A percentile compares a stretch with the other conserved stretches of the same genome.
These are phyloP conservation scores for Yarrowia divulgata DNA, from an alignment of 805 yeast genomes.

Conservation along the genomic window DNA sequence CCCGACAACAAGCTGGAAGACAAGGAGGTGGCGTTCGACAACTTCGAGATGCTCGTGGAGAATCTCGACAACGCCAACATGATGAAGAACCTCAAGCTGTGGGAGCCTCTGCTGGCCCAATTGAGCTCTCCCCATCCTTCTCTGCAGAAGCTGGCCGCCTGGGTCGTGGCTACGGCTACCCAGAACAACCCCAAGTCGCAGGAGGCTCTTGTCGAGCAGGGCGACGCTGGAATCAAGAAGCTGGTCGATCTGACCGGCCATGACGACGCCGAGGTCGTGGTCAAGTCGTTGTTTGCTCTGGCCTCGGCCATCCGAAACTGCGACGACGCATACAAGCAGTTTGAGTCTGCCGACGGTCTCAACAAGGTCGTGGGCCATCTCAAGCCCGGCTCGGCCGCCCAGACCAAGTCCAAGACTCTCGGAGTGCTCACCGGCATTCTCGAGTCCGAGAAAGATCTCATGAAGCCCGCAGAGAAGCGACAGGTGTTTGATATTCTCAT, in stretches of 20 bases:
- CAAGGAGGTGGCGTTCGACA: constrained; percentile 80
- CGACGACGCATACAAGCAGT: constrained; percentile 60
- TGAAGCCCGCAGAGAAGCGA: constrained; percentile 40
- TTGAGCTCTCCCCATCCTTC: constrained; percentile 56
- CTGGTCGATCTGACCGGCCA: constrained; percentile 47
- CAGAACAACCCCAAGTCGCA: constrained; percentile 88
- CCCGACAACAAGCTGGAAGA: constrained; percentile 67
- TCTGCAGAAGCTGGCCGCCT: constrained; percentile 66
- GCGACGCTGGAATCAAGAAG: constrained; percentile 46
- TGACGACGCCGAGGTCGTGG: constrained; percentile 47
- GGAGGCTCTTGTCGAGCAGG: constrained; percentile 57
- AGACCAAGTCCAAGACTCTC: constrained; percentile 41
- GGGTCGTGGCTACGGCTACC: constrained; percentile 87
- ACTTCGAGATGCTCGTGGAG: constrained; percentile 92
- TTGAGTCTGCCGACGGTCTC: constrained; percentile 71
- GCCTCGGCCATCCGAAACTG: constrained; percentile 77
- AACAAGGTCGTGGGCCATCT: constrained; percentile 52
- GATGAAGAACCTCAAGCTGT: constrained; percentile 79
- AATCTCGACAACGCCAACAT: constrained; percentile 94
- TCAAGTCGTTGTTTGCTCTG: constrained; percentile 80
- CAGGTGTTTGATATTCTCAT: constrained; percentile 40
- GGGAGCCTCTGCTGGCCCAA: constrained; percentile 72
- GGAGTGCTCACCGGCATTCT: constrained; percentile 43
- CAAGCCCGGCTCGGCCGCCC: constrained; percentile 24
- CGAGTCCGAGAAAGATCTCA: constrained; percentile 44